Evolutionary conservation across 192 early-diverging fungal species (phyloP).

Genomic region (Radiomyces spectabilis): DNA sequence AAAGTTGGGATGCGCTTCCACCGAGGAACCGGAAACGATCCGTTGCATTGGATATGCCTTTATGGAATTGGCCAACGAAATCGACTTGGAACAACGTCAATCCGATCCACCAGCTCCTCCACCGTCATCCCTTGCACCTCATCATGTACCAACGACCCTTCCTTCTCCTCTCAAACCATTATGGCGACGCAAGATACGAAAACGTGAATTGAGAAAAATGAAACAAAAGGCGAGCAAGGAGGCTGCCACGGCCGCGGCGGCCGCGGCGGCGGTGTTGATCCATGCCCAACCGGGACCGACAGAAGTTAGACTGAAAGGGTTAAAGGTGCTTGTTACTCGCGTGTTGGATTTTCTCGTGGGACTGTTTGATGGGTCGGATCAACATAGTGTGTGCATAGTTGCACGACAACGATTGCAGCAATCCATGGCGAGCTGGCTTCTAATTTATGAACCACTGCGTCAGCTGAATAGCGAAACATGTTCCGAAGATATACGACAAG

Average conservation of each 20-base stretch:
- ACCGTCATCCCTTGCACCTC: no score
- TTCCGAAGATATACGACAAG: slow-evolving; percentile 5
- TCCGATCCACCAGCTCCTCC: no score
- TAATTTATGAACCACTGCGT: slow-evolving; percentile 4
- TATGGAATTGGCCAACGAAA: neutral
- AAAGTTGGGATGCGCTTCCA: neutral
- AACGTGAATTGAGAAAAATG: no score
- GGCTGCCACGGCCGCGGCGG: no score
- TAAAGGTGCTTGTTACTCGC: neutral
- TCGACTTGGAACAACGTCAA: neutral
- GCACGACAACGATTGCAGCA: neutral
- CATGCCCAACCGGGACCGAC: no score
- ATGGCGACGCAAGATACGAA: no score
- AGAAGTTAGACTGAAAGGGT: neutral
- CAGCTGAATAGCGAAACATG: neutral
- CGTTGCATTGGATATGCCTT: neutral
- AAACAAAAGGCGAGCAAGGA: no score
- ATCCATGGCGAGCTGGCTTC: neutral
- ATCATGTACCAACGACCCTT: no score
- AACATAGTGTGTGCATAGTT: neutral
- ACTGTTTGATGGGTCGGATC: neutral
- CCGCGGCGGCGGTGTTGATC: no score
- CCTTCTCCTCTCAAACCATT: no score
- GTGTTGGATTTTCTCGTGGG: slow-evolving; percentile 1
- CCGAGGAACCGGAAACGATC: no score